These are phyloP conservation scores for Colletotrichum godetiae DNA, from an alignment of 2,329 filamentous ascomycete species.

Conservation along the genomic window DNA sequence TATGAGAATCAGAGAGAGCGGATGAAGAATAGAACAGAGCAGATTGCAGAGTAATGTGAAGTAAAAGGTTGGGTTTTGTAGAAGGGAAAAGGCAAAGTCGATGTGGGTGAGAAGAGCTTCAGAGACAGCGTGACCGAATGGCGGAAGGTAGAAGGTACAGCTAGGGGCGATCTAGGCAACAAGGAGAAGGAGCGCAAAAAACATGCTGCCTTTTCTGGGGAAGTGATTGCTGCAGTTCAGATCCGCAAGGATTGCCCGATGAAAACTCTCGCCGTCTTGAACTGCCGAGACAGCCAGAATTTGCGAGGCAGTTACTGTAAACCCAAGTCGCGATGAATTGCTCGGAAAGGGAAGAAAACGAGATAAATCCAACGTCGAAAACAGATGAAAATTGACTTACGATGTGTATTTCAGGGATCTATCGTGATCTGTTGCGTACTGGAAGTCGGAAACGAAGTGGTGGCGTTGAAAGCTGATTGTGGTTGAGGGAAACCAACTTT, in stretches of 20 bases:
- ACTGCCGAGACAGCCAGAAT: background rate
- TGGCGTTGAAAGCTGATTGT: background rate
- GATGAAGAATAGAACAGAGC: background rate
- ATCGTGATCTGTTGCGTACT: background rate
- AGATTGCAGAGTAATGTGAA: background rate
- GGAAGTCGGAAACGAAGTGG: background rate
- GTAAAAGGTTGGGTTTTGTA: background rate
- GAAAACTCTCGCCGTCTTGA: background rate
- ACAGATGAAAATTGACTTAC: background rate
- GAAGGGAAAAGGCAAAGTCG: background rate
- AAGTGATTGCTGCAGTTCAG: background rate
- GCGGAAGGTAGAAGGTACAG: background rate
- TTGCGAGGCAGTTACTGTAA: background rate
- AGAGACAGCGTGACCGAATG: background rate
- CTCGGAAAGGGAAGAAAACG: background rate
- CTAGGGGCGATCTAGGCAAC: background rate
- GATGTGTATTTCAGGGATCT: background rate
- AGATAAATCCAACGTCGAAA: background rate
- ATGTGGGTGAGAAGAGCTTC: background rate
- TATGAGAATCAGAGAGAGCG: background rate
- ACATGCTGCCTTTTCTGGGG: background rate
- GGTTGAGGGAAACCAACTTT: background rate
- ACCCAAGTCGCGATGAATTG: background rate
- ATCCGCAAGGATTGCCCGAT: background rate
- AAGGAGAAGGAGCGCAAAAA: background rate